A percentile compares a stretch with the other conserved stretches of the same genome.
Evolutionary conservation across 257 asterid species (phyloP).

Genomic region (Solanum ahanhuiri): DNA sequence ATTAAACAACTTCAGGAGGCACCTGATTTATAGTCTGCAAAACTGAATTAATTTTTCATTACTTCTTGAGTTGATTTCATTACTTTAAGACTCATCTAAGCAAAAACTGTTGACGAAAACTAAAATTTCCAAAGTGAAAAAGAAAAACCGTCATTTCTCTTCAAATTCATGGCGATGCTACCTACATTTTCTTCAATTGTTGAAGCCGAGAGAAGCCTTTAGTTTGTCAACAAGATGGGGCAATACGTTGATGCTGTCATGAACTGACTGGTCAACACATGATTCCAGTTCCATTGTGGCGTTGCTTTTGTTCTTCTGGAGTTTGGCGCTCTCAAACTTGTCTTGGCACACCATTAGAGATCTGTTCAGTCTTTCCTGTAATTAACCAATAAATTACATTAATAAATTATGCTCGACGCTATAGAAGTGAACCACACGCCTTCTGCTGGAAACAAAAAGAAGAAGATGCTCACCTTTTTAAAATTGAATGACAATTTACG

Average conservation of each 20-base stretch:
- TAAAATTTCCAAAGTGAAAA: too few relatives aligned
- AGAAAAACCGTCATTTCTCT: not conserved
- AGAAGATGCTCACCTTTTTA: not conserved
- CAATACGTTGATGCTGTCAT: slow-evolving; percentile 44
- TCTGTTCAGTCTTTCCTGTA: slow-evolving; percentile 64
- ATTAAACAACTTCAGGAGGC: not conserved
- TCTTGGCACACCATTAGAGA: slow-evolving; percentile 84
- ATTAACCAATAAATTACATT: not conserved
- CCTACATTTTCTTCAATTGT: slow-evolving; percentile 14
- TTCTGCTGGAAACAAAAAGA: not conserved
- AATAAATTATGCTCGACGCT: not conserved
- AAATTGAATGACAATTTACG: not conserved
- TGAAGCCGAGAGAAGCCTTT: slow-evolving; percentile 34
- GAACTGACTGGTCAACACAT: slow-evolving; percentile 60
- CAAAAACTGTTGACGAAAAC: not conserved
- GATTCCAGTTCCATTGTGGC: slow-evolving; percentile 50
- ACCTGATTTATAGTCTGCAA: not conserved
- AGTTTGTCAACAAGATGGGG: slow-evolving; percentile 69
- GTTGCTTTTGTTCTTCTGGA: slow-evolving; percentile 32
- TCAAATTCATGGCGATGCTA: not conserved
- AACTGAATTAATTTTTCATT: not conserved
- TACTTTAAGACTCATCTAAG: not conserved
- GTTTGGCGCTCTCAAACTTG: slow-evolving; percentile 60
- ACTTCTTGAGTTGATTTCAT: not conserved
- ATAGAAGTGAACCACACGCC: not conserved